Conservation (phyloP, 306 rosid species). For the Fragaria iinumae region DNA sequence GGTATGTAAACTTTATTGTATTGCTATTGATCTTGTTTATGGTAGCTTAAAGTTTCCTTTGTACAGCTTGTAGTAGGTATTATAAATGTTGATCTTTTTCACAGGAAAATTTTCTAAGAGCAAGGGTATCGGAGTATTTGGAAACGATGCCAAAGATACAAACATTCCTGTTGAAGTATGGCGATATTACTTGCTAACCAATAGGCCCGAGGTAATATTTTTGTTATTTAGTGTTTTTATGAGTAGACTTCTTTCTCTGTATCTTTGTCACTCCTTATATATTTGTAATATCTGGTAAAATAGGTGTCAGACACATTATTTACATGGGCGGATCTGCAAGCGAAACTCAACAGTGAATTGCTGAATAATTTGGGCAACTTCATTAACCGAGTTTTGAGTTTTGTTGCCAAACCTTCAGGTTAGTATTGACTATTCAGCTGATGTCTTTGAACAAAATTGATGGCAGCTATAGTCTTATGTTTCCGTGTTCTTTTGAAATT, state of each 20-base stretch:
- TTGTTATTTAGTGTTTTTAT: not conserved
- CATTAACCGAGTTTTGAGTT: slow-evolving; percentile 85
- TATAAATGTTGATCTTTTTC: slow-evolving; percentile 6
- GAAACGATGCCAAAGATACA: slow-evolving; percentile 95
- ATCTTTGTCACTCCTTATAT: not conserved
- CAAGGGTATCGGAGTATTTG: slow-evolving; percentile 91
- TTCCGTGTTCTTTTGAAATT: not conserved
- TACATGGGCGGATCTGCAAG: slow-evolving; percentile 92
- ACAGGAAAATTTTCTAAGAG: slow-evolving; percentile 96
- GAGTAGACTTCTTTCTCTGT: not conserved
- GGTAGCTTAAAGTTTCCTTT: not conserved
- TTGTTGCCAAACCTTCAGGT: slow-evolving; percentile 97
- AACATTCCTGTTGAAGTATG: slow-evolving; percentile 91
- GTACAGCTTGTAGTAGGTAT: not conserved
- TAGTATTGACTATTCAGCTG: not conserved
- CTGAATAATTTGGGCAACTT: slow-evolving; percentile 93
- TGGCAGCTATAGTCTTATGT: not conserved
- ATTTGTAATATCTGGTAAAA: slow-evolving; percentile 6
- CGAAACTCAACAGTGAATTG: slow-evolving; percentile 83
- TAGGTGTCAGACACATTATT: slow-evolving; percentile 92
- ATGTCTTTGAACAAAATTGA: not conserved
- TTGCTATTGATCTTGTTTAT: not conserved
- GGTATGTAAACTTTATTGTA: slow-evolving; percentile 36
- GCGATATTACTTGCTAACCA: slow-evolving; percentile 94
- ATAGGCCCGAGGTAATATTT: slow-evolving; percentile 87